A percentile compares a stretch with the other conserved stretches of the same genome.
Conservation (phyloP, 176 grass and related monocot genomes). For the Ananas comosus region DNA sequence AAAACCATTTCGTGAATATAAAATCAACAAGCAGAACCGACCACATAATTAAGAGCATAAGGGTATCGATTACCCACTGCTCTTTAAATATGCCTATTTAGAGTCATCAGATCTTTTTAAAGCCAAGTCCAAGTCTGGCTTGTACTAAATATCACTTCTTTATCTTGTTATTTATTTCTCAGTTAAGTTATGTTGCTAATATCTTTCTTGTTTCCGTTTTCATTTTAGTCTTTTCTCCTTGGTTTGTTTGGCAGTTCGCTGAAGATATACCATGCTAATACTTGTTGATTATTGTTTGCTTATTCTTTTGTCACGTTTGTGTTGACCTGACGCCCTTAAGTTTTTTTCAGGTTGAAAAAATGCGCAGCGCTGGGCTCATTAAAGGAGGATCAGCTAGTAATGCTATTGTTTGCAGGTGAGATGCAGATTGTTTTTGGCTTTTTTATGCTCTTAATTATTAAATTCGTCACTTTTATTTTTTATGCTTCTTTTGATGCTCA, state of each 20-base stretch:
- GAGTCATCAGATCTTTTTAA: too few species aligned
- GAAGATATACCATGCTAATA: background rate
- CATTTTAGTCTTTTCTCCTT: background rate
- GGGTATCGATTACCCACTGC: too few species aligned
- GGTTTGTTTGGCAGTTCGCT: background rate
- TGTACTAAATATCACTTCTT: too few species aligned
- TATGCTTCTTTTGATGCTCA: background rate
- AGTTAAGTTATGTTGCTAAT: too few species aligned
- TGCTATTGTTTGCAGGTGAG: constrained; percentile 91
- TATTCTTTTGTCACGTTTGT: constrained; percentile 7
- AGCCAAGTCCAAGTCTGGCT: too few species aligned
- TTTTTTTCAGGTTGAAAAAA: constrained; percentile 47
- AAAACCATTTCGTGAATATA: too few species aligned
- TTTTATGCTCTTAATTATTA: background rate
- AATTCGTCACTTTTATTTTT: constrained; percentile 6
- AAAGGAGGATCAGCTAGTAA: constrained; percentile 86
- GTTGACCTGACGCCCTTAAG: background rate
- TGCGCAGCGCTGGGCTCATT: constrained; percentile 60
- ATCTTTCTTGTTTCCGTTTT: background rate
- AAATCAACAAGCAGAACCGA: too few species aligned
- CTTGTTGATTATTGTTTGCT: background rate
- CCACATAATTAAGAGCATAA: too few species aligned
- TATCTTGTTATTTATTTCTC: too few species aligned
- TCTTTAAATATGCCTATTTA: too few species aligned
- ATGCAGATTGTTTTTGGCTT: background rate